A percentile compares a stretch with the other conserved stretches of the same genome.
Conservation (phyloP, 305 asterid species). For the Rubia tinctorum region DNA sequence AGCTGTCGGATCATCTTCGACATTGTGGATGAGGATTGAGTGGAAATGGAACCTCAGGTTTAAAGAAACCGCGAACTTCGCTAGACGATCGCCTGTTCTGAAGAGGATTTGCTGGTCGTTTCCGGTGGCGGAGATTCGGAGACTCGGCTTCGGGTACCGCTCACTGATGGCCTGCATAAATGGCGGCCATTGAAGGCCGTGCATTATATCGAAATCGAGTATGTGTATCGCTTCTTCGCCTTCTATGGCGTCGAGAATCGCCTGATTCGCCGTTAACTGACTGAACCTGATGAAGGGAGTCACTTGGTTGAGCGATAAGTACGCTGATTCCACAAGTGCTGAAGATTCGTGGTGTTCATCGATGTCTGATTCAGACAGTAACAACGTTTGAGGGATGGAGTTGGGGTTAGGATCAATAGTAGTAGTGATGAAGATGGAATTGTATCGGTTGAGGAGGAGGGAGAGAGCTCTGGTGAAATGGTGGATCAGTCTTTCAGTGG, state of each 20-base stretch:
- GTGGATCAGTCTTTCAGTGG: constrained; percentile 78
- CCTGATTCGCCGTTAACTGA: constrained; percentile 92
- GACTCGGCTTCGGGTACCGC: constrained; percentile 63
- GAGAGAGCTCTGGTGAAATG: constrained; percentile 79
- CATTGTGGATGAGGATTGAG: constrained; percentile 40
- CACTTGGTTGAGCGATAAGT: constrained; percentile 68
- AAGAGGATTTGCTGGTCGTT: constrained; percentile 57
- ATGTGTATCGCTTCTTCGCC: constrained; percentile 69
- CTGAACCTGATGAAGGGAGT: constrained; percentile 80
- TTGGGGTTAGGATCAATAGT: not conserved
- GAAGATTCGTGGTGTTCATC: constrained; percentile 10
- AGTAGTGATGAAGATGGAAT: not conserved
- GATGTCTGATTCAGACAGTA: constrained; percentile 19
- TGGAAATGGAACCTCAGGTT: constrained; percentile 83
- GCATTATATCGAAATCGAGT: constrained; percentile 89
- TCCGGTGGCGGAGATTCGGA: constrained; percentile 88
- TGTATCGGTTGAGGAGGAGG: constrained; percentile 46
- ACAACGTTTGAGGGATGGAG: not conserved
- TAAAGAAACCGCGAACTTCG: constrained; percentile 73
- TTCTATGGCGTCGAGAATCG: constrained; percentile 70
- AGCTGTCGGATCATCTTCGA: constrained; percentile 40
- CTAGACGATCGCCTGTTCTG: constrained; percentile 80
- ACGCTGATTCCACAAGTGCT: constrained; percentile 58
- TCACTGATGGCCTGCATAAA: constrained; percentile 89
- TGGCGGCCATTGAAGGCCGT: constrained; percentile 99